Evolutionary conservation across 306 rosid species (phyloP), one percentile per base, ranked within the genome.

Genomic region (Cicer chorassanicum): DNA sequence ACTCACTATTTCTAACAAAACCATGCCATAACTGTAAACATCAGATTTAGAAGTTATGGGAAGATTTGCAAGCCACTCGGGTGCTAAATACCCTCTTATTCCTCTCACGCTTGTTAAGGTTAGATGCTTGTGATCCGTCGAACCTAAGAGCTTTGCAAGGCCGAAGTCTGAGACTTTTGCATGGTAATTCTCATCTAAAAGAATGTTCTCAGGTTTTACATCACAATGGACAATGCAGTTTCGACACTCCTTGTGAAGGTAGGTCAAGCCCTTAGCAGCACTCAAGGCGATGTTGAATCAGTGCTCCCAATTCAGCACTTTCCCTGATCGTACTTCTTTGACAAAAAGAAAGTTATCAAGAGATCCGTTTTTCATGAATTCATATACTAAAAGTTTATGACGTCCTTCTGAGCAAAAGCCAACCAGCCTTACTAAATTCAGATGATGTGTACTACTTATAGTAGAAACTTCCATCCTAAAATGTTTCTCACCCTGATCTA

Each of bases 321-420:
- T 90, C 44, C 86, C 91, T 0, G 89, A 71, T 34, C 74, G 81
- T 2, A 62, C 87, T 38, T 76, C 89, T 16, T 74, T 57, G n/a
- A 6, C 50, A 72, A 89, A 91, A 7, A 93, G 88, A 66, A 80
- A 83, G 49, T 66, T 73, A 71, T 93, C 97, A 3, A 93, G 89
- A 4, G 98, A 93, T 7, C 93, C 87, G 10, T 93, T 93, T 66
- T 86, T 88, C 93, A 93, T 87, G 87, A 86, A 88, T 89, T 93
- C 98, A 6, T 93, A 89, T 16, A 93, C 98, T 34, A 93, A 78
- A 53, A 93, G 88, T 86, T 91, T 78, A 76, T 86, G 97, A 4
- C 90, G 91, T 1, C 97, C 96, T 82, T 93, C 97, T 0, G 90
- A 93, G 86, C 98, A 93, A 54, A 91, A 93, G 12, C 98, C 98